These are phyloP conservation scores for Polygonum aviculare DNA, from an alignment of 148 eudicot species.

Conservation along the genomic window DNA sequence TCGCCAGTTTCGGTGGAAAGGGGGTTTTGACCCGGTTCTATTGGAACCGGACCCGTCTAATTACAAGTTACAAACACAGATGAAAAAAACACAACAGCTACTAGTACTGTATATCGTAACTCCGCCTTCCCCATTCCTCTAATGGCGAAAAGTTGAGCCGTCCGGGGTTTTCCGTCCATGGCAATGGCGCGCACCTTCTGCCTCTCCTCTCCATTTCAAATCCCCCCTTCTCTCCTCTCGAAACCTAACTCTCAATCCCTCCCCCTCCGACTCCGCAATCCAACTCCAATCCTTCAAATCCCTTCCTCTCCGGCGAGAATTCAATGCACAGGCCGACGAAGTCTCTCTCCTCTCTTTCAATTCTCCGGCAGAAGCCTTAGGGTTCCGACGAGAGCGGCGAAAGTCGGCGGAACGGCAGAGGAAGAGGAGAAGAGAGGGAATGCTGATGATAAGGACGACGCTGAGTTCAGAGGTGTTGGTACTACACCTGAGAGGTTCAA, in stretches of 20 bases:
- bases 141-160: not conserved
- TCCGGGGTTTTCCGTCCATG: conserved; percentile 10
- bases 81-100: too few relatives aligned
- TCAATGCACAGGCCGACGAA: not conserved
- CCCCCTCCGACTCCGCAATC: not conserved
- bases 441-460: conserved; percentile 30
- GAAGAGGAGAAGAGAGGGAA: conserved; percentile 16
- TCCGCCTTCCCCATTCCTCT: not conserved
- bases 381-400: conserved; percentile 27
- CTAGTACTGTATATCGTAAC: not conserved
- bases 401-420: conserved; percentile 1
- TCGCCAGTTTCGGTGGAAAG: too few relatives aligned
- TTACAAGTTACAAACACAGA: too few relatives aligned
- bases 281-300: conserved; percentile 13
- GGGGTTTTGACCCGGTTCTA: too few relatives aligned
- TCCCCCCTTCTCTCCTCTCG: not conserved
- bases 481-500: conserved; percentile 74
- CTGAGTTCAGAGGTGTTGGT: conserved; percentile 51
- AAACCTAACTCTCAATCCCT: not conserved
- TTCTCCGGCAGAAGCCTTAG: conserved; percentile 15
- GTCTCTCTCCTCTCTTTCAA: conserved; percentile 4
- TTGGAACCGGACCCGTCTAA: too few relatives aligned
- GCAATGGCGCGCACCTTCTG: conserved; percentile 14
- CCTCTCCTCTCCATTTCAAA: conserved; percentile 9
- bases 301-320: conserved; percentile 8